Percentiles rank a stretch among this genome's conserved stretches.
These are phyloP conservation scores for Coelastrella sp. DNA, from an alignment of 139 green algal genomes.

Conservation along the genomic window DNA sequence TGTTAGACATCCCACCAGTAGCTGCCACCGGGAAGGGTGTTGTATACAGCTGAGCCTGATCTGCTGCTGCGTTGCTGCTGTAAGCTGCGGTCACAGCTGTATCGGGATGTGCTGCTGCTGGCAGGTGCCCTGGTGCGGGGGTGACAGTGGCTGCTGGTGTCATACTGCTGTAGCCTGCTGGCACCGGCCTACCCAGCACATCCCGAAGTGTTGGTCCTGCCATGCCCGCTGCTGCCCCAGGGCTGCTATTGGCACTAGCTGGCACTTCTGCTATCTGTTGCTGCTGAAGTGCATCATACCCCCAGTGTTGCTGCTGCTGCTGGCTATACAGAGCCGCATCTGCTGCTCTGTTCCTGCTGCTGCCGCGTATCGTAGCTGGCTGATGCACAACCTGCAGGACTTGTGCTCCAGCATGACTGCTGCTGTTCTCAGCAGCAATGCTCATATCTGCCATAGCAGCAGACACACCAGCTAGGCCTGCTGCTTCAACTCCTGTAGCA, in stretches of 20 bases:
- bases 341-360: not conserved
- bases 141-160: not conserved
- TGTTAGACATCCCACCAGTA: not conserved
- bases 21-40: not conserved
- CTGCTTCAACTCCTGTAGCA: not conserved
- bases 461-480: not conserved
- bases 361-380: not conserved
- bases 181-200: conserved; percentile 18
- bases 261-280: conserved; percentile 10
- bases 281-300: conserved; percentile 2
- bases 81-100: not conserved
- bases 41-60: not conserved
- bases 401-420: not conserved
- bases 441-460: not conserved
- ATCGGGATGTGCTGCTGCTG: not conserved
- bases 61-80: not conserved
- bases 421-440: not conserved
- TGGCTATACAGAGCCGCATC: not conserved
- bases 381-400: not conserved
- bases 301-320: not conserved
- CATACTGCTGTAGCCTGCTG: conserved; percentile 13
- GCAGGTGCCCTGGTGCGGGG: not conserved
- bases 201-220: not conserved
- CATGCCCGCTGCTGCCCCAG: conserved; percentile 1
- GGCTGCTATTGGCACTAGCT: conserved; percentile 23